Conservation (phyloP, 2,329 filamentous ascomycete genomes). For the Conoideocrella luteorostrata region DNA sequence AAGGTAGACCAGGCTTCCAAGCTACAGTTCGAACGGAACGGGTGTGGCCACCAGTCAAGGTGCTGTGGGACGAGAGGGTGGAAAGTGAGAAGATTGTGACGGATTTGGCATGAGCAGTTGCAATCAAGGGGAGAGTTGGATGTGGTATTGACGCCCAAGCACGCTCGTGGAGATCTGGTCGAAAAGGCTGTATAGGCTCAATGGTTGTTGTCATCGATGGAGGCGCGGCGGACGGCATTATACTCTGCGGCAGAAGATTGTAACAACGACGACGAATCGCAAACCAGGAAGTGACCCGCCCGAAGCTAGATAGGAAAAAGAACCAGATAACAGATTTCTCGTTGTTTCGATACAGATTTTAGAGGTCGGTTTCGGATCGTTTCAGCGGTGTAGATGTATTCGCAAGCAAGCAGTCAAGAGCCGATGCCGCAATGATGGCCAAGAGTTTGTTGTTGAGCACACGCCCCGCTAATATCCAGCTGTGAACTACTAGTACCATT, state of each 20-base stretch:
- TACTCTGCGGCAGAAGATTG: background rate
- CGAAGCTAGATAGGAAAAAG: too few relatives aligned
- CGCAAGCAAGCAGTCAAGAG: background rate
- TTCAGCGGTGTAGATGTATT: background rate
- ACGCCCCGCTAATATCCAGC: background rate
- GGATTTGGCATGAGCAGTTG: constrained; percentile 80
- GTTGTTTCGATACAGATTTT: background rate
- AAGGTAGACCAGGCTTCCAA: constrained; percentile 71
- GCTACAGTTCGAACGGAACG: constrained; percentile 78
- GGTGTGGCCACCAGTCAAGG: constrained; percentile 80
- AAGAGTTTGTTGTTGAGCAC: background rate
- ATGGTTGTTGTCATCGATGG: constrained; percentile 3
- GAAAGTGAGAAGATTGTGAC: constrained; percentile 85
- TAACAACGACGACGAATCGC: background rate
- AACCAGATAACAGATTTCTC: background rate
- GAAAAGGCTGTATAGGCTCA: constrained; percentile 42
- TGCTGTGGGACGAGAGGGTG: constrained; percentile 71
- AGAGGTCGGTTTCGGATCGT: too few relatives aligned
- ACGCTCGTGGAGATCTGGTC: constrained; percentile 58
- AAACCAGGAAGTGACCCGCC: background rate
- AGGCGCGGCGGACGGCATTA: constrained; percentile 5
- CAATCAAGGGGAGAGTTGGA: constrained; percentile 78
- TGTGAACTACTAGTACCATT: too few relatives aligned
- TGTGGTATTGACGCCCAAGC: constrained; percentile 85
- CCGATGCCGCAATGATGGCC: background rate